phyloP scores from a whole-genome alignment of 352 stramenopile species.

The Phytopythium ostracodes region DNA sequence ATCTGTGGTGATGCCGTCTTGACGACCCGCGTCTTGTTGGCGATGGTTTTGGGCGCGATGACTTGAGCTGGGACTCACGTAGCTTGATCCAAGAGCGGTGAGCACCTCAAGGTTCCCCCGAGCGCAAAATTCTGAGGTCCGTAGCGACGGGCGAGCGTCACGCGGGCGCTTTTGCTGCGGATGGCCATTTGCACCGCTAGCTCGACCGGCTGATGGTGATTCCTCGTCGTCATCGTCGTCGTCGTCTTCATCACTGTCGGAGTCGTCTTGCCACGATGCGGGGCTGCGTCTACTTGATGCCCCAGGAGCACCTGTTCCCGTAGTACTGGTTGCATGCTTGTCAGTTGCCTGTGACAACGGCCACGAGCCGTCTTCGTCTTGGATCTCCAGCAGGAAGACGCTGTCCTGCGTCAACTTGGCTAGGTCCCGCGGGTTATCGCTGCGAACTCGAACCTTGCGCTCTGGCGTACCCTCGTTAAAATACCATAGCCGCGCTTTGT shows the following conservation, averaged over 20 bases:
- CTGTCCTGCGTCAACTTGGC: slow-evolving; percentile 65
- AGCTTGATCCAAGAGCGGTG: slow-evolving; percentile 13
- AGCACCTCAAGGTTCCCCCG: slow-evolving; percentile 65
- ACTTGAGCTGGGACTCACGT: slow-evolving; percentile 8
- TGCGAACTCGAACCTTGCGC: slow-evolving; percentile 59
- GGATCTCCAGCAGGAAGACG: slow-evolving; percentile 78
- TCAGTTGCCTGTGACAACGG: slow-evolving; percentile 65
- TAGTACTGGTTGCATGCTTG: background rate
- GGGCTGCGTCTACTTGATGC: background rate
- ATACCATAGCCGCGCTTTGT: slow-evolving; percentile 78
- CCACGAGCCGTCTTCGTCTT: slow-evolving; percentile 85
- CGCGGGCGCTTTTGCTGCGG: slow-evolving; percentile 32
- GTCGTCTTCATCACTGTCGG: slow-evolving; percentile 11
- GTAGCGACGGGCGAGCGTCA: slow-evolving; percentile 37
- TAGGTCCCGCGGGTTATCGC: slow-evolving; percentile 41
- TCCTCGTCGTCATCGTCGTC: slow-evolving; percentile 21
- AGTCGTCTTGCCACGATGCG: background rate
- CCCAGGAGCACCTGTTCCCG: background rate
- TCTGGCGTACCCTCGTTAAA: slow-evolving; percentile 71
- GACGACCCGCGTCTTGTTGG: slow-evolving; percentile 4
- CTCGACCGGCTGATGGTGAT: background rate
- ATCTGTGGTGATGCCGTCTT: slow-evolving; percentile 8
- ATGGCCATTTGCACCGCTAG: slow-evolving; percentile 1
- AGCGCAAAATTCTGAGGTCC: slow-evolving; percentile 77
- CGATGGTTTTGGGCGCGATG: background rate